phyloP scores from a whole-genome alignment of 371 early-diverging fungal species.

The Haplosporangium sp. region DNA sequence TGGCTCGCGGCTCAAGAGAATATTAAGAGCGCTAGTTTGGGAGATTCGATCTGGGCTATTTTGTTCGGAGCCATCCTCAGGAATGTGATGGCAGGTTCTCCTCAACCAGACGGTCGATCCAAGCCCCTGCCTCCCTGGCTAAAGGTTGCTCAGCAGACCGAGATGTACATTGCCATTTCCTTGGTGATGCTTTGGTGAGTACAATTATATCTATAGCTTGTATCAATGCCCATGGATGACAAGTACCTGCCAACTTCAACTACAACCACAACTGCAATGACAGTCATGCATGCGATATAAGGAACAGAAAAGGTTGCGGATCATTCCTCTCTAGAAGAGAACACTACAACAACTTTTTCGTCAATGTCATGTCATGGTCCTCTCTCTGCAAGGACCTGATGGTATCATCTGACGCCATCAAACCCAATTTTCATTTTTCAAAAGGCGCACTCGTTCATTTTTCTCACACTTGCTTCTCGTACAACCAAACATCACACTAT shows the following conservation, averaged over 20 bases:
- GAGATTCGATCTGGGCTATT: conserved; percentile 75
- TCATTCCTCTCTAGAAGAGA: neutral
- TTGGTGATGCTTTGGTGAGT: conserved; percentile 65
- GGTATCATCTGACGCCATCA: conserved; percentile 52
- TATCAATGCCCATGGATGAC: neutral
- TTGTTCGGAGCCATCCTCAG: conserved; percentile 65
- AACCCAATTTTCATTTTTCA: neutral
- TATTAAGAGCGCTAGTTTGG: conserved; percentile 63
- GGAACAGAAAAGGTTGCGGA: neutral
- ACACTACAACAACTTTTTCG: neutral
- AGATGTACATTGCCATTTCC: conserved; percentile 70
- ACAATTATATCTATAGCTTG: neutral
- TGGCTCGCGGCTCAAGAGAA: conserved; percentile 65
- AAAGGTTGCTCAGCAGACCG: conserved; percentile 70
- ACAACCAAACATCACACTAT: neutral
- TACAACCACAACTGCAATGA: too few relatives aligned
- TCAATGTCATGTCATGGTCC: neutral
- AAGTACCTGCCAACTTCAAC: neutral
- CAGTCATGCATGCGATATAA: neutral
- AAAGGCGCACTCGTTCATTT: neutral
- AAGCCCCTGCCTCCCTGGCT: conserved; percentile 62
- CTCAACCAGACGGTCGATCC: conserved; percentile 49
- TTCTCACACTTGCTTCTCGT: neutral
- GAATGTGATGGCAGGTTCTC: conserved; percentile 56
- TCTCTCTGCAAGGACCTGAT: conserved; percentile 6